Percentiles rank a stretch among this genome's conserved stretches.
Evolutionary conservation across 352 stramenopile species (phyloP).

Genomic region (Peronosclerospora sorghi): DNA sequence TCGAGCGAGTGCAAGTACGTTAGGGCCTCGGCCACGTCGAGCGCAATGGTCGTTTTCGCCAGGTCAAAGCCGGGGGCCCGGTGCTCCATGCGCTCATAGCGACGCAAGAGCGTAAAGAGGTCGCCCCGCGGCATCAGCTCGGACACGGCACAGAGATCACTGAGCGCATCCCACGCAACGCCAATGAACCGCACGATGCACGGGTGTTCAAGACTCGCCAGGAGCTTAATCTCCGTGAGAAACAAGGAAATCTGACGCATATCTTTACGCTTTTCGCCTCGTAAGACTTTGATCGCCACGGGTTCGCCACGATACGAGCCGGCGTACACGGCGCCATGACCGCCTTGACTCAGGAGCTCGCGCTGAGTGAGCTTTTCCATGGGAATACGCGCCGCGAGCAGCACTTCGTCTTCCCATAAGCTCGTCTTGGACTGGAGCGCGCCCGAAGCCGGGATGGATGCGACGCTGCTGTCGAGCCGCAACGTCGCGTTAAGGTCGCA

Average conservation of each 20-base stretch:
- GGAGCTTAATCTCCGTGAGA: conserved; percentile 42
- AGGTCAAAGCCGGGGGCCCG: conserved; percentile 22
- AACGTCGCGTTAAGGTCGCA: conserved; percentile 16
- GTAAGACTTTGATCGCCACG: conserved; percentile 47
- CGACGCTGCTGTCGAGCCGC: conserved; percentile 9
- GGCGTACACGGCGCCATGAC: conserved; percentile 35
- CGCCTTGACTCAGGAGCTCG: conserved; percentile 31
- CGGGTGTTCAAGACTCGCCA: conserved; percentile 42
- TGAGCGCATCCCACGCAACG: conserved; percentile 39
- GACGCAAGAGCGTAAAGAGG: conserved; percentile 24
- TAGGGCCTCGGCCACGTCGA: conserved; percentile 32
- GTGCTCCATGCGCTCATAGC: conserved; percentile 24
- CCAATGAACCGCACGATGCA: conserved; percentile 51
- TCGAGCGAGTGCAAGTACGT: conserved; percentile 45
- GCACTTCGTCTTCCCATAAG: conserved; percentile 28
- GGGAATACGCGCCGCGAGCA: conserved; percentile 28
- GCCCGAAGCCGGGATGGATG: conserved; percentile 2
- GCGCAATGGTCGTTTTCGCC: conserved; percentile 29
- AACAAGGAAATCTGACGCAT: conserved; percentile 45
- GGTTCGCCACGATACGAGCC: conserved; percentile 30
- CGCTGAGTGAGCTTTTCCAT: conserved; percentile 34
- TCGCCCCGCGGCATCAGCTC: conserved; percentile 45
- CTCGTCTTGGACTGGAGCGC: conserved; percentile 1
- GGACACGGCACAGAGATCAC: conserved; percentile 35
- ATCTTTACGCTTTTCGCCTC: conserved; percentile 24